Base-by-base conservation (phyloP, 805 yeast genomes). In the Wickerhamia fluorescens region DNA sequence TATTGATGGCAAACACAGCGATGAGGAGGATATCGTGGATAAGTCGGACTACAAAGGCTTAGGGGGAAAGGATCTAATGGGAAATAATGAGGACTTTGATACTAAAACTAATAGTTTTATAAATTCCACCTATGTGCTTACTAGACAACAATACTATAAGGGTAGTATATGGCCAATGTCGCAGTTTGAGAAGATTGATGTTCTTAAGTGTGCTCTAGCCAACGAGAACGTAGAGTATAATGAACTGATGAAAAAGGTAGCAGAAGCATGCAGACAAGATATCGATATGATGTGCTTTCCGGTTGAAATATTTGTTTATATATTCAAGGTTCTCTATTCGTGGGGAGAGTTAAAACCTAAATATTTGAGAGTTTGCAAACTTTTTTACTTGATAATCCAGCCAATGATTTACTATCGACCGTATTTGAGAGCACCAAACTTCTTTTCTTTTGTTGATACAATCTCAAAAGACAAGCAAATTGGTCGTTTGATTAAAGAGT, bases 341-440 rank as follows among this genome's bases (percentile, higher is more conserved):
- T 34, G 37, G 24, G 61, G 56, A 11, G 47, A 52, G 20, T 44
- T 66, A 16, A 54, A 64, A 27, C 63, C 75, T 17, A 68, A 68
- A 33, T 71, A 68, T 41, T 54, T 85, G 31, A 52, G 78, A 11
- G 75, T 89, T 7, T 73, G 75, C 47, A 73, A 71, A 36, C 43
- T 67, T 4, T 75, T 88, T 60, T 79, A 82, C 49, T 35, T 48
- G 18, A 53, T 77, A 17, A 73, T 77, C 3, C 41, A 82, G n/a
- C 82, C 85, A 2, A 49, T 73, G 37, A 46, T 89, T 3, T 92
- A 89, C 53, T 47, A 56, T 4, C 44, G 57, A 10, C 97, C 97
- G 0, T 41, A 33, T 2, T 61, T 89, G 25, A 63, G 65, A 27
- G 75, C 92, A 4, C 61, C 65, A 30, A 88, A 87, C 51, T 88